These are phyloP conservation scores for Periconia sp. DNA, from an alignment of 2,329 filamentous ascomycete species.

Conservation along the genomic window DNA sequence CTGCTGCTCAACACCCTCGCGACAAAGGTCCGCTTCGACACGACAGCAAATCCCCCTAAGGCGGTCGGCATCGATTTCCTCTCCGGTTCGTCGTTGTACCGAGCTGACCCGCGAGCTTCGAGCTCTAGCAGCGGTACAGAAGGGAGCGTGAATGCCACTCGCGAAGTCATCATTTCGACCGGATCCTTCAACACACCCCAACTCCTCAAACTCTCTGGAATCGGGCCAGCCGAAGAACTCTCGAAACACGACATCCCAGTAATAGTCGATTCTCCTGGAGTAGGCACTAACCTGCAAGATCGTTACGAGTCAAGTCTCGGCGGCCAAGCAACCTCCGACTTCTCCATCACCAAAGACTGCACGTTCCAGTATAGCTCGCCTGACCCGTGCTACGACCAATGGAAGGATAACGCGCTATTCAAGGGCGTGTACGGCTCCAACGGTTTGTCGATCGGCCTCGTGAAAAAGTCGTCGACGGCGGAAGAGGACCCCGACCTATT, in stretches of 20 bases:
- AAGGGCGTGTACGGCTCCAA: slow-evolving; percentile 53
- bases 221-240: slow-evolving; percentile 60
- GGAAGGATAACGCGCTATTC: slow-evolving; percentile 37
- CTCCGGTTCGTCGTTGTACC: slow-evolving; percentile 42
- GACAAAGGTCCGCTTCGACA: slow-evolving; percentile 67
- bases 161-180: slow-evolving; percentile 29
- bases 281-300: slow-evolving; percentile 67
- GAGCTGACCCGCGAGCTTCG: slow-evolving; percentile 36
- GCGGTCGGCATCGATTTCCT: slow-evolving; percentile 47
- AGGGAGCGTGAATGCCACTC: slow-evolving; percentile 30
- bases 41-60: slow-evolving; percentile 52
- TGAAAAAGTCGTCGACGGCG: slow-evolving; percentile 43
- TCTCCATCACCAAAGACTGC: slow-evolving; percentile 41
- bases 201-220: slow-evolving; percentile 64
- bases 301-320: slow-evolving; percentile 58
- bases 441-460: slow-evolving; percentile 55
- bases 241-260: slow-evolving; percentile 56
- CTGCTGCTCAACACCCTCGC: slow-evolving; percentile 63
- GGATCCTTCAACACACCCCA: slow-evolving; percentile 66
- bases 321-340: slow-evolving; percentile 50
- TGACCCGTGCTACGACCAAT: slow-evolving; percentile 51
- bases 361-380: slow-evolving; percentile 35
- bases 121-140: slow-evolving; percentile 17
- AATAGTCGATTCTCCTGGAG: slow-evolving; percentile 60
- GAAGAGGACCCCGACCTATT: slow-evolving; percentile 54